These are phyloP conservation scores for Acarospora socialis DNA, from an alignment of 2,329 filamentous ascomycete genomes.

Conservation along the genomic window DNA sequence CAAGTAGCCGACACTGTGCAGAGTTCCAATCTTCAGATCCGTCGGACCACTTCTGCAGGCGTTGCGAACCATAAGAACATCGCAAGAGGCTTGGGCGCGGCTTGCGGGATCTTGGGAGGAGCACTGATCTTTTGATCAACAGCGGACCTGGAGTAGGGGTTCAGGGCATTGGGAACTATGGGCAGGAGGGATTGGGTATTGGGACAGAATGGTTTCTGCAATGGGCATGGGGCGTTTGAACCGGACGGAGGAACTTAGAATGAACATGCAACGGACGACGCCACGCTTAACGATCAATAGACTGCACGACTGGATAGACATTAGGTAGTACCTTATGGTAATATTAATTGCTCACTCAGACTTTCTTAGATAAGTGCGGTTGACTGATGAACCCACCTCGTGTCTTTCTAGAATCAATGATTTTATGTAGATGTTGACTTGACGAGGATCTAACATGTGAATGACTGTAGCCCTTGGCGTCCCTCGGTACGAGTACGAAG, in stretches of 20 bases:
- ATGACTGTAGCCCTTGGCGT: too few relatives aligned
- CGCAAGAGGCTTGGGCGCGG: slow-evolving; percentile 1
- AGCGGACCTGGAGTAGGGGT: background rate
- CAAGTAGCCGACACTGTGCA: background rate
- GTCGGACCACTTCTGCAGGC: background rate
- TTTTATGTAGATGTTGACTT: too few relatives aligned
- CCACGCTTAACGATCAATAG: background rate
- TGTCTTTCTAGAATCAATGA: too few relatives aligned
- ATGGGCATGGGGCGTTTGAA: background rate
- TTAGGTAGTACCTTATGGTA: too few relatives aligned
- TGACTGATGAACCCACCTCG: too few relatives aligned
- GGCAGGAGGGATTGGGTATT: background rate
- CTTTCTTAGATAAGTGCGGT: too few relatives aligned
- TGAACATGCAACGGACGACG: background rate
- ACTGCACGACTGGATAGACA: background rate
- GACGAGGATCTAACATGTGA: too few relatives aligned
- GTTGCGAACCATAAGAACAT: background rate
- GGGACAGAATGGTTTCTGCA: background rate
- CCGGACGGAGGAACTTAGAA: background rate
- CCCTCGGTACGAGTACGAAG: too few relatives aligned
- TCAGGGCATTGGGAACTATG: background rate
- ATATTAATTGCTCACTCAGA: too few relatives aligned
- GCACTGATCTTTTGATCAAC: slow-evolving; percentile 3
- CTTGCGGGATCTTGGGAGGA: slow-evolving; percentile 3
- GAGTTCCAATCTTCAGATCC: background rate